Base-by-base conservation (phyloP, 805 yeast genomes). In the Metschnikowia cubensis region DNA sequence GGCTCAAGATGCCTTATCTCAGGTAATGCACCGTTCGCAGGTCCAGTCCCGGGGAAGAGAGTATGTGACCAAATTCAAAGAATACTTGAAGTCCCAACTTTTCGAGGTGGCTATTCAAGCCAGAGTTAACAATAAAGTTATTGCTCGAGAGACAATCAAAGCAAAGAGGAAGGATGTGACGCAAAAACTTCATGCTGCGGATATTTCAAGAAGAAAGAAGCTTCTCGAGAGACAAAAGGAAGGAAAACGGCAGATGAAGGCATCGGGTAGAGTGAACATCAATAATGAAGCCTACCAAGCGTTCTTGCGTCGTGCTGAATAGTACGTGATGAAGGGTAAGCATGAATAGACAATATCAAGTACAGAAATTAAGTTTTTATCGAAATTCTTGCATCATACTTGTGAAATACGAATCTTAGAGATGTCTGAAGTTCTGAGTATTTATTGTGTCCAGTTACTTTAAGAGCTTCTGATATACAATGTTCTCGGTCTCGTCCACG, bases 41-140 rank as follows among this genome's bases (percentile, higher is more conserved):
- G 85, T 85, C 0, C 88, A 82, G 45, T 63, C 77, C 17, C 76
- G 80, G 40, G 98, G 96, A 1, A 77, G 83, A 52, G 90, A 85
- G 56, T 88, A 91, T 82, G 97, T 90, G 4, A 77, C 82, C 50
- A 79, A 86, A 60, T 87, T 92, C 67, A 89, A 87, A 58, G 85
- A 87, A 59, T 90, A 80, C 60, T 73, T 92, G 43, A 76, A 83
- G 53, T 84, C 85, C 50, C 97, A 94, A 65, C 80, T 91, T 55
- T 92, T 87, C 62, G 98, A 92, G 66, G 96, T 94, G 25, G 84
- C 90, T 13, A 87, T 92, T 49, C 99, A 92, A 64, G 97, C 98
- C 3, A 79, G 81, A 57, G 91, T 92, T 13, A 86, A 85, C 51
- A 81, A 79, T 59, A 84, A 85, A 62, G 83, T 90, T 22, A 75